These are phyloP conservation scores for Echites panduratus DNA, from an alignment of 257 asterid genomes.

Conservation along the genomic window DNA sequence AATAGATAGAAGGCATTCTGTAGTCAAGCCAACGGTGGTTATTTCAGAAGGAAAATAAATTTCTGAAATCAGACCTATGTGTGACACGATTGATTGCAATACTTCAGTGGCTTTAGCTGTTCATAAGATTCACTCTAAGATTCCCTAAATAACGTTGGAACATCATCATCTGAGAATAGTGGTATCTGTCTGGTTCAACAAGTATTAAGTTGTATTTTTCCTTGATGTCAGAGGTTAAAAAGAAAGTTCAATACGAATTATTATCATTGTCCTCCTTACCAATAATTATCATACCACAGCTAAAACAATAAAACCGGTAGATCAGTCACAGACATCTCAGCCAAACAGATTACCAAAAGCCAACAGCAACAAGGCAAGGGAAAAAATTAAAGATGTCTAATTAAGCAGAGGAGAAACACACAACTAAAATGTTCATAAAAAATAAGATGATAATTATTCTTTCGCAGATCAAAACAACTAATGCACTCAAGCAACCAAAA, in stretches of 20 bases:
- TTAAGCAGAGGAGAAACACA: neutral
- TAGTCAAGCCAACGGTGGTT: neutral
- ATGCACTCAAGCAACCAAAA: neutral
- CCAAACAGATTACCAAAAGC: neutral
- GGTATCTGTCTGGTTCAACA: neutral
- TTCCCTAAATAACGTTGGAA: neutral
- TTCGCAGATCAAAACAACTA: neutral
- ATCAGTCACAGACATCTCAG: neutral
- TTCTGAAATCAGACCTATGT: neutral
- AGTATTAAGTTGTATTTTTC: neutral
- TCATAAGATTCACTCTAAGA: neutral
- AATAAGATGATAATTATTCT: neutral
- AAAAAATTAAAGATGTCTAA: neutral
- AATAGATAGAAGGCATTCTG: neutral
- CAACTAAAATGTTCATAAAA: neutral
- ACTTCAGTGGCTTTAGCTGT: neutral
- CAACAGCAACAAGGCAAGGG: neutral
- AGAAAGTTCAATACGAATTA: neutral
- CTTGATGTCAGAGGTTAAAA: neutral
- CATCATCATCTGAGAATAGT: conserved; percentile 1
- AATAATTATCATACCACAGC: neutral
- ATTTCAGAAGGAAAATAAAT: neutral
- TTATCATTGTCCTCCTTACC: neutral
- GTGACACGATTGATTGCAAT: neutral
- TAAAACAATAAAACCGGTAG: neutral